Evolutionary conservation across 148 eudicot genomes (phyloP).

Genomic region (Cornus suecica): DNA sequence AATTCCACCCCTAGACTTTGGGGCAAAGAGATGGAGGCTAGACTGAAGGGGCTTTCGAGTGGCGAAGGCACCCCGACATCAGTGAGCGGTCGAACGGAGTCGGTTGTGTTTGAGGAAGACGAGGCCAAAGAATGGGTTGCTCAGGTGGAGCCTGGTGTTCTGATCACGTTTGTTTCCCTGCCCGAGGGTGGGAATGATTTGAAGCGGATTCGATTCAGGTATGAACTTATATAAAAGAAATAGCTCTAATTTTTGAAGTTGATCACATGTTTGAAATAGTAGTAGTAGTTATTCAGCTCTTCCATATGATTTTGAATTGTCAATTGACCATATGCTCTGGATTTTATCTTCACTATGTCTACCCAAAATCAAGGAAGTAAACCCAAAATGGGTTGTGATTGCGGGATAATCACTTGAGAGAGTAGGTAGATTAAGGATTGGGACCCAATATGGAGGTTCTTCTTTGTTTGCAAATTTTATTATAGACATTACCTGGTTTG

Average conservation of each 20-base stretch:
- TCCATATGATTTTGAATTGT: constrained; percentile 18
- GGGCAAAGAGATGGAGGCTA: constrained; percentile 76
- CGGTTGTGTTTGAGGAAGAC: constrained; percentile 78
- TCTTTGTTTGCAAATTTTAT: not conserved
- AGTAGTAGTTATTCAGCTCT: not conserved
- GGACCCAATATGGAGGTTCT: not conserved
- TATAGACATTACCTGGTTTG: not conserved
- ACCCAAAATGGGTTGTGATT: constrained; percentile 25
- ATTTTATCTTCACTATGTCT: not conserved
- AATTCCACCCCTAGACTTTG: constrained; percentile 48
- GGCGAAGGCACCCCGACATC: constrained; percentile 87
- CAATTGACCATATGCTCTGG: too few species aligned
- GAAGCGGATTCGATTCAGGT: constrained; percentile 94
- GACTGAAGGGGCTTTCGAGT: constrained; percentile 68
- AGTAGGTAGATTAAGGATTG: not conserved
- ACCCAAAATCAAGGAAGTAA: constrained; percentile 38
- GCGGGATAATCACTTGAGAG: not conserved
- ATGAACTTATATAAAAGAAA: constrained; percentile 15
- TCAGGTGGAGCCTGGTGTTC: constrained; percentile 96
- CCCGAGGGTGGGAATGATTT: constrained; percentile 85
- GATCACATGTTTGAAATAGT: constrained; percentile 10
- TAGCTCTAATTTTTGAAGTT: constrained; percentile 21
- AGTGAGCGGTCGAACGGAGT: constrained; percentile 73
- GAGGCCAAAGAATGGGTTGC: constrained; percentile 97
- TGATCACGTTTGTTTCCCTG: constrained; percentile 87